These are phyloP conservation scores for Aspergillus awamori DNA, from an alignment of 2,329 filamentous ascomycete species.

Conservation along the genomic window DNA sequence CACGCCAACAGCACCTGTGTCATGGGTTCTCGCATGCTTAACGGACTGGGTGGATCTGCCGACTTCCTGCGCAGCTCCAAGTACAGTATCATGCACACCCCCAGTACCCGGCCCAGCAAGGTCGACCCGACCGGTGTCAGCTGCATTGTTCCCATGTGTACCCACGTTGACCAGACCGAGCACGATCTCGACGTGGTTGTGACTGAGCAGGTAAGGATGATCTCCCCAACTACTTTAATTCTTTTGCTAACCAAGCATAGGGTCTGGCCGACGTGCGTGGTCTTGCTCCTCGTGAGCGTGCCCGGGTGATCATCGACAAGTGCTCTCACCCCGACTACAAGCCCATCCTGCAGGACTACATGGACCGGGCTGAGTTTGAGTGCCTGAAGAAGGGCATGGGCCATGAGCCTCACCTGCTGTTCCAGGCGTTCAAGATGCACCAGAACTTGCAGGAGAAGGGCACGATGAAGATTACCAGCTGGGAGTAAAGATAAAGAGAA, in stretches of 20 bases:
- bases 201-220: constrained; percentile 56
- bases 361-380: constrained; percentile 83
- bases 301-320: constrained; percentile 82
- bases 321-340: constrained; percentile 84
- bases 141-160: constrained; percentile 93
- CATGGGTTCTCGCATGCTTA: constrained; percentile 85
- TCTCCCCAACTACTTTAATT: background rate
- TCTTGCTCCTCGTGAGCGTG: constrained; percentile 75
- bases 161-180: constrained; percentile 89
- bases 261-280: constrained; percentile 85
- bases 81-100: constrained; percentile 93
- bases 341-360: constrained; percentile 80
- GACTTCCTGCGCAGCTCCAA: constrained; percentile 79
- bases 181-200: constrained; percentile 90
- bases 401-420: constrained; percentile 85
- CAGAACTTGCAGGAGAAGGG: constrained; percentile 78
- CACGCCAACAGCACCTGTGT: constrained; percentile 91
- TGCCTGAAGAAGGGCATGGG: constrained; percentile 85
- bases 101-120: constrained; percentile 77
- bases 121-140: constrained; percentile 78
- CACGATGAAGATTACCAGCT: constrained; percentile 81
- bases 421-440: constrained; percentile 88
- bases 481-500: constrained; percentile 45
- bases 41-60: constrained; percentile 78
- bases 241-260: constrained; percentile 43